These are phyloP conservation scores for Ophiocordyceps camponoti-rufipedis DNA, from an alignment of 2,329 filamentous ascomycete species.

Conservation along the genomic window DNA sequence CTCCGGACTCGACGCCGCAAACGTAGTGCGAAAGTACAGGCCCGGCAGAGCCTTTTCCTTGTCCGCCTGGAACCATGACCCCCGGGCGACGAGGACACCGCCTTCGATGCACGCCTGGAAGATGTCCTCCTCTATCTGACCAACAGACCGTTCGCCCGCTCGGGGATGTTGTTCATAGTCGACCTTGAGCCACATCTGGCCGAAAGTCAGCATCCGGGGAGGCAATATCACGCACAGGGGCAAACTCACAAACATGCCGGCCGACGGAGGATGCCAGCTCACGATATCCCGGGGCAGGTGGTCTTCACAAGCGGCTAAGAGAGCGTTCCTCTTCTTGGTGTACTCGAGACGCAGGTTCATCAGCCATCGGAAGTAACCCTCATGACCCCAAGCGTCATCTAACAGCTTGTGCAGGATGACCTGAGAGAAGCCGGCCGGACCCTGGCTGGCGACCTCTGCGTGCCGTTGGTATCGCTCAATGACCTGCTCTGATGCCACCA, in stretches of 20 bases:
- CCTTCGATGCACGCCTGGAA: constrained; percentile 60
- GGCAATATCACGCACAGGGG: not conserved
- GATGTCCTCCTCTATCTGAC: constrained; percentile 68
- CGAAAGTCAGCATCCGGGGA: not conserved
- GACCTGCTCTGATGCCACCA: constrained; percentile 73
- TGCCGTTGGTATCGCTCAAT: constrained; percentile 68
- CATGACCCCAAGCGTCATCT: constrained; percentile 87
- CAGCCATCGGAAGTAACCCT: constrained; percentile 78
- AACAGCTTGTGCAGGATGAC: constrained; percentile 73
- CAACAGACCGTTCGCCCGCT: constrained; percentile 29
- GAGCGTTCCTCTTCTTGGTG: constrained; percentile 55
- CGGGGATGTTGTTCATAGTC: constrained; percentile 49
- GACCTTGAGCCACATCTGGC: constrained; percentile 54
- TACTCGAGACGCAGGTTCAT: constrained; percentile 69
- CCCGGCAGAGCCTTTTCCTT: constrained; percentile 37
- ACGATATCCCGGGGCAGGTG: constrained; percentile 58
- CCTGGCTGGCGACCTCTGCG: constrained; percentile 70
- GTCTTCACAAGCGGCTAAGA: constrained; percentile 65
- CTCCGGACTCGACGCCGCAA: constrained; percentile 57
- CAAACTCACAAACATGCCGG: constrained; percentile 78
- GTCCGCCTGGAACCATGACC: constrained; percentile 83
- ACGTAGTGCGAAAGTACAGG: constrained; percentile 81
- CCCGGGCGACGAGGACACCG: constrained; percentile 65
- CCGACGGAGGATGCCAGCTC: constrained; percentile 60
- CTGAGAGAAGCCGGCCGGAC: constrained; percentile 71